Conservation (phyloP, 2,329 filamentous ascomycete species). For the Ophiostoma tasmaniense region DNA sequence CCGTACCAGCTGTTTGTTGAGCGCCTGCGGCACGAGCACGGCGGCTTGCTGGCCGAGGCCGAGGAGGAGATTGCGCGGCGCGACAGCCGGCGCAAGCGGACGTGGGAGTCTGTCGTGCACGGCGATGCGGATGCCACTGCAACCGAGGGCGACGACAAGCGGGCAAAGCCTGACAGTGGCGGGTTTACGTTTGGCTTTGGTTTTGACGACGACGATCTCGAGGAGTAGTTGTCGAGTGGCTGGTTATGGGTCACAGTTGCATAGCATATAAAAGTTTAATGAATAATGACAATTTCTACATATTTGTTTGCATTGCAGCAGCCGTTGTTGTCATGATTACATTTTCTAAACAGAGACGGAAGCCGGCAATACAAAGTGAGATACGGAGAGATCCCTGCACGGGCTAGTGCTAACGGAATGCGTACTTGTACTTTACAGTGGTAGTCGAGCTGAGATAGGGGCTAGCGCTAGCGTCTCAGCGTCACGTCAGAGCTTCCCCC, state of each 20-base stretch:
- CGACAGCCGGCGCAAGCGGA: constrained; percentile 61
- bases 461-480: not conserved
- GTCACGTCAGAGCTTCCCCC: not conserved
- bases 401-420: not conserved
- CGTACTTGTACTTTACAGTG: not conserved
- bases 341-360: not conserved
- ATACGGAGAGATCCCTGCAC: not conserved
- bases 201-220: constrained; percentile 25
- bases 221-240: constrained; percentile 28
- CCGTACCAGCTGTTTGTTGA: constrained; percentile 68
- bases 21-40: constrained; percentile 53
- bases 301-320: no score
- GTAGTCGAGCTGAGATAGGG: constrained; percentile 22
- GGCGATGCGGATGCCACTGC: constrained; percentile 26
- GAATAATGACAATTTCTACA: not conserved
- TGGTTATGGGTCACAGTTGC: not conserved
- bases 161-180: constrained; percentile 28
- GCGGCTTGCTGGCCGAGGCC: constrained; percentile 59
- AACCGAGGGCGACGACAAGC: constrained; percentile 23
- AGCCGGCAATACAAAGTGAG: not conserved
- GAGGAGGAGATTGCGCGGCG: constrained; percentile 52
- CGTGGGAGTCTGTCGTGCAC: constrained; percentile 74
- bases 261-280: not conserved
- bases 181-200: constrained; percentile 52
- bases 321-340: no score